These are phyloP conservation scores for Adansonia grandidieri DNA, from an alignment of 441 rosid genomes.

Conservation along the genomic window DNA sequence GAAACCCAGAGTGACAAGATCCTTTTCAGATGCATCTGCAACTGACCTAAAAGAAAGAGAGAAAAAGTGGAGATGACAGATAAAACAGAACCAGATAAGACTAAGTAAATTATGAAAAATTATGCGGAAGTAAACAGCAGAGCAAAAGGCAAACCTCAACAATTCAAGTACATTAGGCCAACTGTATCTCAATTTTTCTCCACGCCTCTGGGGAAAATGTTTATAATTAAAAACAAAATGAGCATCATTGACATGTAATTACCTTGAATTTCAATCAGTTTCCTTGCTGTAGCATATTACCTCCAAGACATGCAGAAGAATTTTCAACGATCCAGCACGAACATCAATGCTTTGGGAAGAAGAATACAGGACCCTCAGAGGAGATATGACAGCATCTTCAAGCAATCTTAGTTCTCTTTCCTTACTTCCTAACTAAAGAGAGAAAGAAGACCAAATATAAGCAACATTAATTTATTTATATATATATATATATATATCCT, in stretches of 20 bases:
- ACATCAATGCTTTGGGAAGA: constrained; percentile 85
- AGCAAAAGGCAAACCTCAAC: constrained; percentile 66
- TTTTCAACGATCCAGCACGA: constrained; percentile 89
- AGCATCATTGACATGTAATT: constrained; percentile 27
- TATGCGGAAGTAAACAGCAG: constrained; percentile 13
- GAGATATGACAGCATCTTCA: constrained; percentile 88
- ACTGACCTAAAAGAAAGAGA: constrained; percentile 67
- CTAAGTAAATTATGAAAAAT: constrained; percentile 15
- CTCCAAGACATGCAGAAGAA: constrained; percentile 96
- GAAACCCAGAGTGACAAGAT: constrained; percentile 87
- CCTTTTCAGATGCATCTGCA: constrained; percentile 95
- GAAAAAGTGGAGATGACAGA: constrained; percentile 21
- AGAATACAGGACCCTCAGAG: constrained; percentile 80
- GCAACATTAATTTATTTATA: constrained; percentile 24
- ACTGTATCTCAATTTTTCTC: constrained; percentile 83
- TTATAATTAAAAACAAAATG: constrained; percentile 26
- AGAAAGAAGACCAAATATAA: constrained; percentile 23
- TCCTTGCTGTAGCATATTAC: constrained; percentile 45
- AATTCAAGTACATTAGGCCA: constrained; percentile 93
- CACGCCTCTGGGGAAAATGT: constrained; percentile 76
- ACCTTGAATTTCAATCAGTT: constrained; percentile 33
- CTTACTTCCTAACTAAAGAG: constrained; percentile 56
- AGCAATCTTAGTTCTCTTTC: constrained; percentile 62
- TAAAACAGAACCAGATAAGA: constrained; percentile 34
- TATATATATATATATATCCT: constrained; percentile 12